Evolutionary conservation across 805 yeast species (phyloP), one percentile per base, ranked within the genome.

Genomic region (Candida boleticola): DNA sequence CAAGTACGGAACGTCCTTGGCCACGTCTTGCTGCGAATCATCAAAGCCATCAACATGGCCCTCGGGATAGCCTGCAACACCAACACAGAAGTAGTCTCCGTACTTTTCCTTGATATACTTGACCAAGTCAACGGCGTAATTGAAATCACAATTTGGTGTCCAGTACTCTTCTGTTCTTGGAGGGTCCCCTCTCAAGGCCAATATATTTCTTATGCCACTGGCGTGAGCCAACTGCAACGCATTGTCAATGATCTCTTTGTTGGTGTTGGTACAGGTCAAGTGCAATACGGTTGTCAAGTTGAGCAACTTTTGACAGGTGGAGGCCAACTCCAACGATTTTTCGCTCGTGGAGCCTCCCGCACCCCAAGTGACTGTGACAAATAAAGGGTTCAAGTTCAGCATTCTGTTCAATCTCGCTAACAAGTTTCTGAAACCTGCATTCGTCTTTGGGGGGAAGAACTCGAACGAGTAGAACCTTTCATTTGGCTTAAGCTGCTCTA

Each of bases 51-150:
- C 96, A 27, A 88, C 89, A 64, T 92, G 97, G 16, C 99, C 99
- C 60, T 92, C 99, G 6, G 99, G 97, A 61, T 92, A 92, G 1
- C 95, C 97, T 1, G 99, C 99, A 13, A 92, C 99, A 46, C 99
- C 99, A 42, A 92, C 73, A 58, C 96, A 86, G 65, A 92, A 92
- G 52, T 82, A 84, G 57, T 86, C 86, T 3, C 88, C 93, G 58
- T 90, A 73, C 37, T 79, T 61, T 41, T 71, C 50, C 51, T 77
- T 80, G 51, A 93, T 90, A 60, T 92, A 90, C 50, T 68, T 76
- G 9, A 93, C 96, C 46, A 93, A 75, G 60, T 93, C 99, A 1
- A 79, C 84, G 1, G 99, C 98, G 57, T 82, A 74, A 48, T 72
- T 68, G 64, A 89, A 90, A 41, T 79, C 84, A 42, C 75, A 68